Evolutionary conservation across 306 rosid species (phyloP).

Genomic region (Medicago ruthenica): DNA sequence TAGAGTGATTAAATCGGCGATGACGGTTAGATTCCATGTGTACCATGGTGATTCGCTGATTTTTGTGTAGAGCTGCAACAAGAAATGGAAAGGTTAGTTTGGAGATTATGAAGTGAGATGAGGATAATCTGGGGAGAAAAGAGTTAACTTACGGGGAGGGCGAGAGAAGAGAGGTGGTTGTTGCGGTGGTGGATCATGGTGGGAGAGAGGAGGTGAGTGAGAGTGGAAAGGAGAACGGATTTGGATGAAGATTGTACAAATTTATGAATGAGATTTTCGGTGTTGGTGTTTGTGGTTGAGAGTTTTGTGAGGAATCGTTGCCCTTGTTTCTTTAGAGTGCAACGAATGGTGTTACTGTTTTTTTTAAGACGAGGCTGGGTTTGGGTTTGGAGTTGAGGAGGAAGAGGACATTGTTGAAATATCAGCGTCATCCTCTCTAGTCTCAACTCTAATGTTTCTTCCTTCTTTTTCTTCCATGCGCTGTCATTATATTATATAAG

Average conservation of each 20-base stretch:
- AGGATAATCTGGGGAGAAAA: not conserved
- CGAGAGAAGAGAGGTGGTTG: conserved; percentile 67
- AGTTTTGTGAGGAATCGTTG: conserved; percentile 74
- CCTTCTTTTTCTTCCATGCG: no score
- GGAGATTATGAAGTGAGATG: not conserved
- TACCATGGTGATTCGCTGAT: conserved; percentile 74
- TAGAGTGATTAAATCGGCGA: conserved; percentile 66
- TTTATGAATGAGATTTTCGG: conserved; percentile 56
- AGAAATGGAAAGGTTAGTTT: not conserved
- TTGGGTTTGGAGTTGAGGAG: not conserved
- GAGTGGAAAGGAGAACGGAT: conserved; percentile 65
- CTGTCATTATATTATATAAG: no score
- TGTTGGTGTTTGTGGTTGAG: conserved; percentile 36
- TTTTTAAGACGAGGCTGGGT: not conserved
- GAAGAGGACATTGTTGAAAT: not conserved
- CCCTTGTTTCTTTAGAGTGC: conserved; percentile 69
- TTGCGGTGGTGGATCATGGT: conserved; percentile 48
- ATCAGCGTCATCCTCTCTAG: conserved; percentile 15
- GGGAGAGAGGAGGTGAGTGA: conserved; percentile 74
- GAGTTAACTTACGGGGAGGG: conserved; percentile 57
- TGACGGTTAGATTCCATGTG: conserved; percentile 67
- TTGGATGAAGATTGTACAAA: conserved; percentile 64
- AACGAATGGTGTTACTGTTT: not conserved
- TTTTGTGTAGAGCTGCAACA: conserved; percentile 61
- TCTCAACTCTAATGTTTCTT: no score